These are phyloP conservation scores for Penicillium tannophilum DNA, from an alignment of 495 filamentous ascomycete genomes.

Conservation along the genomic window DNA sequence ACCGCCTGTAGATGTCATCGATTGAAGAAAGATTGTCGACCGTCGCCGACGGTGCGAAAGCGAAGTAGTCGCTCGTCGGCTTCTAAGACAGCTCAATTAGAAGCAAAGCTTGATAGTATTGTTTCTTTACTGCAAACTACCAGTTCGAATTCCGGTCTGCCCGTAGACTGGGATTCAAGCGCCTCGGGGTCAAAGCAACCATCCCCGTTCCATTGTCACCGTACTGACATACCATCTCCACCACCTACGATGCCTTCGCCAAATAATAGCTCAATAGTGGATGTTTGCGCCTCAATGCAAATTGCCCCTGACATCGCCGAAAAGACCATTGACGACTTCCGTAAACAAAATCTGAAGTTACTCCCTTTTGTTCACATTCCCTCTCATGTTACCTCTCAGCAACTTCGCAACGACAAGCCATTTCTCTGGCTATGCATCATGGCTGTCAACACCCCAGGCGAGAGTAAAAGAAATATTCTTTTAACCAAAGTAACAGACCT, in stretches of 20 bases:
- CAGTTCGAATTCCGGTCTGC: conserved; percentile 13
- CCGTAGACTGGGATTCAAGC: conserved; percentile 18
- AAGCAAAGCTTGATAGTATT: conserved; percentile 55
- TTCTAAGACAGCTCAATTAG: conserved; percentile 43
- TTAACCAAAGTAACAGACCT: conserved; percentile 41
- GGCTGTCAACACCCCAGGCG: conserved; percentile 37
- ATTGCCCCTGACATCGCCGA: conserved; percentile 40
- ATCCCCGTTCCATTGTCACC: neutral
- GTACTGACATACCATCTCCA: conserved; percentile 21
- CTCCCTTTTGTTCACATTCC: conserved; percentile 52
- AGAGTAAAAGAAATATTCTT: conserved; percentile 36
- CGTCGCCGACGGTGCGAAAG: conserved; percentile 36
- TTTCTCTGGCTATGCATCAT: conserved; percentile 60
- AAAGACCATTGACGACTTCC: conserved; percentile 41
- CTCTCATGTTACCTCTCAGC: conserved; percentile 42
- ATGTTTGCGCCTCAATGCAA: conserved; percentile 16
- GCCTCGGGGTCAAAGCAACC: conserved; percentile 2
- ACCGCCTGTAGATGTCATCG: conserved; percentile 48
- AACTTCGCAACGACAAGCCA: conserved; percentile 48
- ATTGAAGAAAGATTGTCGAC: conserved; percentile 46
- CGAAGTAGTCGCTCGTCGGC: conserved; percentile 29
- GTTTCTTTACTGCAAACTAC: conserved; percentile 46
- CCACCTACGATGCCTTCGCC: conserved; percentile 6
- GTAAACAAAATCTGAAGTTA: conserved; percentile 39
- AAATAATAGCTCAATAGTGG: conserved; percentile 8